phyloP scores from a whole-genome alignment of 2,329 filamentous ascomycete genomes.

The Penicillium sp. region DNA sequence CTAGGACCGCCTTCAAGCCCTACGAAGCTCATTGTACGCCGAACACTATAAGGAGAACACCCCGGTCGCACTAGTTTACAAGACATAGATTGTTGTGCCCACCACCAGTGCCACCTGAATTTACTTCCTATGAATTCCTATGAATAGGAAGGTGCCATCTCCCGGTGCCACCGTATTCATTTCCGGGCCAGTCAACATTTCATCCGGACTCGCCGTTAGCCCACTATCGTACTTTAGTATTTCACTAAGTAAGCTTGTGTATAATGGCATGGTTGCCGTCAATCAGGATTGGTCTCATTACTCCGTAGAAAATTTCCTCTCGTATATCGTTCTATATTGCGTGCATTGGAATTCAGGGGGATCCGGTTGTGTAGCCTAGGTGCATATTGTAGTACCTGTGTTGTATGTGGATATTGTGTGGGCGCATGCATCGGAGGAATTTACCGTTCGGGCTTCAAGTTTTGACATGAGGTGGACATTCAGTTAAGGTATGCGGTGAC shows the following conservation, averaged over 20 bases:
- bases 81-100: constrained; percentile 1
- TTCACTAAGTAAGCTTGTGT: background rate
- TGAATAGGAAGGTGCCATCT: background rate
- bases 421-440: too few species aligned
- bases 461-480: too few species aligned
- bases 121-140: background rate
- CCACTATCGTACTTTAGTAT: background rate
- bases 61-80: background rate
- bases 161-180: background rate
- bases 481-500: too few species aligned
- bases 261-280: background rate
- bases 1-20: background rate
- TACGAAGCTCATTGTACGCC: background rate
- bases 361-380: too few species aligned
- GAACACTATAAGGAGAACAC: background rate
- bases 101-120: background rate
- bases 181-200: background rate
- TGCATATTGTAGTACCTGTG: too few species aligned
- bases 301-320: background rate
- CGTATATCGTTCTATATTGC: background rate
- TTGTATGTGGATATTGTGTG: too few species aligned
- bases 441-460: too few species aligned
- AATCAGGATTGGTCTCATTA: background rate
- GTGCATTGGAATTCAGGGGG: background rate
- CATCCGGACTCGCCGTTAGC: background rate